phyloP scores from a whole-genome alignment of 768 basidiomycete genomes.

The Pleurotus tuoliensis region DNA sequence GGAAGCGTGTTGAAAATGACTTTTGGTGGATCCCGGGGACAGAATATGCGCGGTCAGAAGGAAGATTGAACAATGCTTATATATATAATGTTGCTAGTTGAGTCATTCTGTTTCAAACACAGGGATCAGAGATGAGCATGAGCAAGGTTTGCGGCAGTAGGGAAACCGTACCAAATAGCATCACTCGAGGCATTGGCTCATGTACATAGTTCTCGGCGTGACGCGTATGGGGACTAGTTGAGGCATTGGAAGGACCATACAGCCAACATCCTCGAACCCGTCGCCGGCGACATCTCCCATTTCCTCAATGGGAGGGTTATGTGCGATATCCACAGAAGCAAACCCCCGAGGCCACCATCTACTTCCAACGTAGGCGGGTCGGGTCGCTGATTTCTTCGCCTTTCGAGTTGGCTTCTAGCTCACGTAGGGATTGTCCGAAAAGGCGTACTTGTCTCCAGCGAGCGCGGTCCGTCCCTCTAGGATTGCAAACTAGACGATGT shows the following conservation, averaged over 20 bases:
- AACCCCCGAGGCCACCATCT: constrained; percentile 91
- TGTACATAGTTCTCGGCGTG: constrained; percentile 54
- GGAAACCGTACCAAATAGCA: too few species aligned
- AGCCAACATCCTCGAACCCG: constrained; percentile 10
- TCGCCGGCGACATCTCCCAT: constrained; percentile 44
- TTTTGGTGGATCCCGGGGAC: too few species aligned
- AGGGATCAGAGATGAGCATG: too few species aligned
- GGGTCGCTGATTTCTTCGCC: constrained; percentile 38
- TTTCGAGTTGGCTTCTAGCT: constrained; percentile 47
- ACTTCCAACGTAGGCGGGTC: constrained; percentile 59
- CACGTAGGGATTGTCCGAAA: constrained; percentile 49
- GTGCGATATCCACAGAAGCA: constrained; percentile 40
- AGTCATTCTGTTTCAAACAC: too few species aligned
- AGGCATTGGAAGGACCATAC: constrained; percentile 25
- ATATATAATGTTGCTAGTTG: too few species aligned
- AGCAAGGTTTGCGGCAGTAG: too few species aligned
- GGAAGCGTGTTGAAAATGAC: too few species aligned
- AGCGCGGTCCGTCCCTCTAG: constrained; percentile 55
- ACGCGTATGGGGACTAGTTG: constrained; percentile 25
- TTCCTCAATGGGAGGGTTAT: constrained; percentile 30
- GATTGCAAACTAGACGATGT: too few species aligned
- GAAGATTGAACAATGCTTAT: too few species aligned
- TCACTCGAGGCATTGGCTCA: constrained; percentile 25
- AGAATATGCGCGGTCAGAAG: too few species aligned
- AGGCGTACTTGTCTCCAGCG: constrained; percentile 38